These are phyloP conservation scores for Botrytis sinoallii DNA, from an alignment of 2,329 filamentous ascomycete genomes.

Conservation along the genomic window DNA sequence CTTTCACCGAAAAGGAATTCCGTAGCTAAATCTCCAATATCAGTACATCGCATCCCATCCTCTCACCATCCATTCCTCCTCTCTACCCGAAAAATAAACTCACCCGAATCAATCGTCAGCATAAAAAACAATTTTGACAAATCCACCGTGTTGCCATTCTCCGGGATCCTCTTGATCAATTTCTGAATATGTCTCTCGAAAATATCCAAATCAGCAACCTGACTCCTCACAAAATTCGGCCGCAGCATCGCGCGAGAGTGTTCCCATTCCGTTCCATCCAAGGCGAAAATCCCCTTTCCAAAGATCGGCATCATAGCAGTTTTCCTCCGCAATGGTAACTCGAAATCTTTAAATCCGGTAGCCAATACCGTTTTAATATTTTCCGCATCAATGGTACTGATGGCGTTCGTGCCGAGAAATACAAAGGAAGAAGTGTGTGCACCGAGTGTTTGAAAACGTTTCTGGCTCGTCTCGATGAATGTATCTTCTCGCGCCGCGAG, in stretches of 20 bases:
- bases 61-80: neutral
- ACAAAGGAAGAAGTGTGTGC: conserved; percentile 19
- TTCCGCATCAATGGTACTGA: conserved; percentile 52
- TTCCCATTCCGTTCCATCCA: conserved; percentile 52
- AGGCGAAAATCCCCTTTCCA: conserved; percentile 55
- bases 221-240: conserved; percentile 51
- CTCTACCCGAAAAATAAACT: neutral
- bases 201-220: conserved; percentile 49
- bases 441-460: conserved; percentile 36
- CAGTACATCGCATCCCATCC: neutral
- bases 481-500: conserved; percentile 39
- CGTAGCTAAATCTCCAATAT: conserved; percentile 44
- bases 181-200: conserved; percentile 59
- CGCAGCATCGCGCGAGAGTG: conserved; percentile 51
- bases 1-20: conserved; percentile 65
- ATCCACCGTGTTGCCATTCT: conserved; percentile 53
- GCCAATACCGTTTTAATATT: conserved; percentile 58
- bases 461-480: conserved; percentile 38
- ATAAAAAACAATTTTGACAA: conserved; percentile 62
- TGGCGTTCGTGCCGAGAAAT: conserved; percentile 36
- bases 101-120: conserved; percentile 58
- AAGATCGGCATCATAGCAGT: conserved; percentile 46
- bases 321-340: conserved; percentile 46
- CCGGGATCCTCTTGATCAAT: conserved; percentile 57
- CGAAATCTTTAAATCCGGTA: conserved; percentile 54